A percentile compares a stretch with the other conserved stretches of the same genome.
phyloP scores from a whole-genome alignment of 1,139 yeast species.

The Neolecta irregularis region DNA sequence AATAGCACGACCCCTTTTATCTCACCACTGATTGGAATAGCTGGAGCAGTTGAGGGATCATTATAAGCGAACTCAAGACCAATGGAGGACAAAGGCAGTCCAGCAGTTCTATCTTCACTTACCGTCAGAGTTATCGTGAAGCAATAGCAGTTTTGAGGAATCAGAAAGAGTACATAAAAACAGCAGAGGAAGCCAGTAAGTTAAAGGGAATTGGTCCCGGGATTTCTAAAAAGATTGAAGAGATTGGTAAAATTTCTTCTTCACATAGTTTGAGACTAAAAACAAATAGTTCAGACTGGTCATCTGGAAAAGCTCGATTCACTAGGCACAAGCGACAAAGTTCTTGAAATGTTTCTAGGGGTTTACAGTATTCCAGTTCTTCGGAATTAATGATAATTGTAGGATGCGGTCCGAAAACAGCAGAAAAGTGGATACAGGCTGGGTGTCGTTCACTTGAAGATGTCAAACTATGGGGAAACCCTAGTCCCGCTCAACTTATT shows the following conservation, averaged over 20 bases:
- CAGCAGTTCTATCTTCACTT: too few species aligned
- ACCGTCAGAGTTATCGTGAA: conserved; percentile 36
- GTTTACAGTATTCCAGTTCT: conserved; percentile 28
- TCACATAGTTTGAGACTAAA: too few species aligned
- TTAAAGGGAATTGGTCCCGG: conserved; percentile 33
- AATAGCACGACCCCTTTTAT: too few species aligned
- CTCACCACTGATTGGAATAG: too few species aligned
- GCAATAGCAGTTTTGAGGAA: conserved; percentile 31
- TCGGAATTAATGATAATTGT: conserved; percentile 33
- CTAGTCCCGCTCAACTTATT: conserved; percentile 28
- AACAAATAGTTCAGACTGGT: conserved; percentile 31
- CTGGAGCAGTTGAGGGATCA: conserved; percentile 25
- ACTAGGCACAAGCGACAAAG: conserved; percentile 16
- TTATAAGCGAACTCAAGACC: conserved; percentile 29
- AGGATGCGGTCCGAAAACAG: conserved; percentile 40
- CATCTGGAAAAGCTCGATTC: conserved; percentile 26
- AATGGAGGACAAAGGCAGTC: conserved; percentile 30
- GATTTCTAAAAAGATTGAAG: conserved; percentile 36
- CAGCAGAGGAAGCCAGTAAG: conserved; percentile 30
- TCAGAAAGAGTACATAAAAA: conserved; percentile 23
- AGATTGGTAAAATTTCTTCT: too few species aligned
- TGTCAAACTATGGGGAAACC: conserved; percentile 23
- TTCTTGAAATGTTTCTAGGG: conserved; percentile 21
- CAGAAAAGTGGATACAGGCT: conserved; percentile 31
- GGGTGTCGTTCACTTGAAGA: conserved; percentile 33